Conservation (phyloP, 73 alveolate genomes). For the Tetrahymena malaccensis region DNA sequence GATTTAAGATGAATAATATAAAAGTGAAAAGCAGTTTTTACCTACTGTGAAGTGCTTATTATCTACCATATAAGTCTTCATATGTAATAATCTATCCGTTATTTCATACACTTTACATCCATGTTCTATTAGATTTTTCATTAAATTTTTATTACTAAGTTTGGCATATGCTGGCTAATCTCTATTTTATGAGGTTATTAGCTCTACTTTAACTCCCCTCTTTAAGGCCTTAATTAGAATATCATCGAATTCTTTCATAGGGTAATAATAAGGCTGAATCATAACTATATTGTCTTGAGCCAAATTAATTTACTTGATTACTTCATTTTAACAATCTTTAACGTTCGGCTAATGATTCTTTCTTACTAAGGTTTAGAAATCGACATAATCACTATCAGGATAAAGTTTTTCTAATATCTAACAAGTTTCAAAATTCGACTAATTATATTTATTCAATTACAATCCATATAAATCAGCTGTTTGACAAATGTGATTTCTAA, state of each 20-base stretch:
- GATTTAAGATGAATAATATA: neutral
- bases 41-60: slow-evolving; percentile 1
- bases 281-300: slow-evolving; percentile 27
- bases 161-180: slow-evolving; percentile 42
- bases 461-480: slow-evolving; percentile 26
- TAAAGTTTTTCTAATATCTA: neutral
- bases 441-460: neutral
- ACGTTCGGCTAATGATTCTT: slow-evolving; percentile 6
- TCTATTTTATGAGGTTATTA: slow-evolving; percentile 30
- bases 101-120: slow-evolving; percentile 38
- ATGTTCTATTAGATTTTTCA: slow-evolving; percentile 4
- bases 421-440: neutral
- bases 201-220: slow-evolving; percentile 47
- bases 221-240: slow-evolving; percentile 23
- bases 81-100: slow-evolving; percentile 34
- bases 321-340: slow-evolving; percentile 18
- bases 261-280: slow-evolving; percentile 41
- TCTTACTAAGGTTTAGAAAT: neutral
- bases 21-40: neutral
- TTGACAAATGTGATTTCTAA: slow-evolving; percentile 3
- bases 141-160: slow-evolving; percentile 2
- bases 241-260: slow-evolving; percentile 13
- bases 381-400: neutral
- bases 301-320: slow-evolving; percentile 1
- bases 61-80: slow-evolving; percentile 44